These are phyloP conservation scores for Cardiosporidium cionae DNA, from an alignment of 169 alveolate genomes.

Conservation along the genomic window DNA sequence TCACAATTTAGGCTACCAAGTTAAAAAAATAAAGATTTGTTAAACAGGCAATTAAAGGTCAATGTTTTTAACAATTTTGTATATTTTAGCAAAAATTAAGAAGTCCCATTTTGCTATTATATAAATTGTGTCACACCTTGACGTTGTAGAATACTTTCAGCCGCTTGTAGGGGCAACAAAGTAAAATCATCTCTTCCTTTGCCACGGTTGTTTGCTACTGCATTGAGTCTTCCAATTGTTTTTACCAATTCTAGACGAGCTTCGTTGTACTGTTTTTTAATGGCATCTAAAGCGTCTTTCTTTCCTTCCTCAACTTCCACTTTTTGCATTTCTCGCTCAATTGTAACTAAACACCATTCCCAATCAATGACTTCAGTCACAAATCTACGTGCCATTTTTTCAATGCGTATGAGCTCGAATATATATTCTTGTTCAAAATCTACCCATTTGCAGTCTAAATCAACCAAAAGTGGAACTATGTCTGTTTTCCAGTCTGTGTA, in stretches of 20 bases:
- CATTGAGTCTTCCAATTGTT: conserved; percentile 1
- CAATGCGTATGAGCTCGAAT: conserved; percentile 19
- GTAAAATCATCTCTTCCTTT: conserved; percentile 7
- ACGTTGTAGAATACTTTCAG: conserved; percentile 18
- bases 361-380: conserved; percentile 10
- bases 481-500: conserved; percentile 15
- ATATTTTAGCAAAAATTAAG: too few species aligned
- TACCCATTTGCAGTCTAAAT: conserved; percentile 25
- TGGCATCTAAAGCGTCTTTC: too few species aligned
- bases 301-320: too few species aligned
- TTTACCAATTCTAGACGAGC: conserved; percentile 5
- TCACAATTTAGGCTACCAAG: too few species aligned
- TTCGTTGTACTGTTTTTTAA: too few species aligned
- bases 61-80: too few species aligned
- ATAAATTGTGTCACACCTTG: too few species aligned
- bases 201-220: conserved; percentile 8
- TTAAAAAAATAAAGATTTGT: too few species aligned
- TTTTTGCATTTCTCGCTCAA: too few species aligned
- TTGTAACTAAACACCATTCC: too few species aligned
- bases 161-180: conserved; percentile 4
- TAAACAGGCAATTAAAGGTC: too few species aligned
- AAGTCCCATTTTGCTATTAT: too few species aligned
- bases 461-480: conserved; percentile 27
- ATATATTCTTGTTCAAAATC: conserved; percentile 26
- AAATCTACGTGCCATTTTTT: conserved; percentile 19